Evolutionary conservation across 2,329 filamentous ascomycete species (phyloP).

Genomic region (Paecilomyces variotii): DNA sequence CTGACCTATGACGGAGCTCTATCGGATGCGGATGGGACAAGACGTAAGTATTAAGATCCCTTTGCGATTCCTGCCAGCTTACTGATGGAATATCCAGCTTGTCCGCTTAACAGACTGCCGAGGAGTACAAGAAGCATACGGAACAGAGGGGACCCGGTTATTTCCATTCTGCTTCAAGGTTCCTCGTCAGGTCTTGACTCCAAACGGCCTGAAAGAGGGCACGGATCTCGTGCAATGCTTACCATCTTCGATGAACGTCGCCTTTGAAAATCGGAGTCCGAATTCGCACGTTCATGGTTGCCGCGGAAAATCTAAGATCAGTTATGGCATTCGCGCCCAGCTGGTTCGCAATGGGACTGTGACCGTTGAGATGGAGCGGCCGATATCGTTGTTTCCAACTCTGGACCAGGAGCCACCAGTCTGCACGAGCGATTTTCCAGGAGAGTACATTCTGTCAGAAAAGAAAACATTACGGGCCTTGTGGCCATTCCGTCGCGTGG

Average conservation of each 20-base stretch:
- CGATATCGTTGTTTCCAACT: constrained; percentile 2
- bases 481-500: background rate
- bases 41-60: background rate
- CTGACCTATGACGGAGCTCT: background rate
- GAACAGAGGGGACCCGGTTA: background rate
- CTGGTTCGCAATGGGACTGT: background rate
- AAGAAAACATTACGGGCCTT: background rate
- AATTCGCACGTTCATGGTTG: background rate
- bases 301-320: constrained; percentile 1
- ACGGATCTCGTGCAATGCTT: constrained; percentile 3
- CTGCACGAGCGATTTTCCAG: constrained; percentile 5
- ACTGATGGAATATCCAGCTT: background rate
- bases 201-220: constrained; percentile 1
- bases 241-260: constrained; percentile 1
- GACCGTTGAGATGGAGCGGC: background rate
- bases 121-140: constrained; percentile 2
- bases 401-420: constrained; percentile 3
- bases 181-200: constrained; percentile 4
- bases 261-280: background rate
- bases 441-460: constrained; percentile 1
- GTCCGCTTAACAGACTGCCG: background rate
- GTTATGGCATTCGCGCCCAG: constrained; percentile 2
- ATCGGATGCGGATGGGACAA: constrained; percentile 5
- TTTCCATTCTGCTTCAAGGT: constrained; percentile 4
- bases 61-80: background rate